Conservation (phyloP, 352 stramenopile genomes). For the Pilasporangium apinafurcum region DNA sequence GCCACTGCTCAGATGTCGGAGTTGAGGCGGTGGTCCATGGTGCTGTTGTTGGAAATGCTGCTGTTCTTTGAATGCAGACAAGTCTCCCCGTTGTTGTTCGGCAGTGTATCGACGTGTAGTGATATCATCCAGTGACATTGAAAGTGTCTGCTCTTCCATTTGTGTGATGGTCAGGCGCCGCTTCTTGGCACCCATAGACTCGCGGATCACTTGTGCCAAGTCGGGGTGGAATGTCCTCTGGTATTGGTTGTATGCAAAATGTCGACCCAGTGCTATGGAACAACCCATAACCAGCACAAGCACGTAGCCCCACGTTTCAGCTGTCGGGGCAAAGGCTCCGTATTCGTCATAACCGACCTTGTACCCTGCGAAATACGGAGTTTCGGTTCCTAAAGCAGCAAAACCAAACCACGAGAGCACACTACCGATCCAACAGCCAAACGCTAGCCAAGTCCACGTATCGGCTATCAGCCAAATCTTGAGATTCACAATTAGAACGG, state of each 20-base stretch:
- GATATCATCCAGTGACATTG: conserved; percentile 75
- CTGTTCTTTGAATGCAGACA: no score
- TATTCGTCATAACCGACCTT: conserved; percentile 83
- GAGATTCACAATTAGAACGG: conserved; percentile 92
- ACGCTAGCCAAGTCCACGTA: conserved; percentile 63
- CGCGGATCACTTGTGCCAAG: conserved; percentile 61
- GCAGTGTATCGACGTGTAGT: no score
- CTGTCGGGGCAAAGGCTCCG: conserved; percentile 55
- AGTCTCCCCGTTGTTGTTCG: no score
- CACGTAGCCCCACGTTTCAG: conserved; percentile 44
- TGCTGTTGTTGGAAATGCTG: conserved; percentile 6
- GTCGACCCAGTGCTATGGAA: conserved; percentile 54
- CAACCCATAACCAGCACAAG: conserved; percentile 67
- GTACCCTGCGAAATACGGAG: conserved; percentile 45
- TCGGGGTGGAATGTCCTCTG: conserved; percentile 72
- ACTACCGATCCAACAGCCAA: conserved; percentile 51
- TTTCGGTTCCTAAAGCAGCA: conserved; percentile 45
- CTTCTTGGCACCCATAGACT: conserved; percentile 34
- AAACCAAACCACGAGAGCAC: conserved; percentile 70
- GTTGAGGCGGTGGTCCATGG: conserved; percentile 2
- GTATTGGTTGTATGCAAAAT: conserved; percentile 78
- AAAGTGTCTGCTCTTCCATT: conserved; percentile 66
- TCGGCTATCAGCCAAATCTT: conserved; percentile 89
- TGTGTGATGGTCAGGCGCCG: conserved; percentile 68
- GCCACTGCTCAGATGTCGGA: not conserved